Evolutionary conservation across 768 basidiomycete genomes (phyloP).

Genomic region (Tulasnella sp.): DNA sequence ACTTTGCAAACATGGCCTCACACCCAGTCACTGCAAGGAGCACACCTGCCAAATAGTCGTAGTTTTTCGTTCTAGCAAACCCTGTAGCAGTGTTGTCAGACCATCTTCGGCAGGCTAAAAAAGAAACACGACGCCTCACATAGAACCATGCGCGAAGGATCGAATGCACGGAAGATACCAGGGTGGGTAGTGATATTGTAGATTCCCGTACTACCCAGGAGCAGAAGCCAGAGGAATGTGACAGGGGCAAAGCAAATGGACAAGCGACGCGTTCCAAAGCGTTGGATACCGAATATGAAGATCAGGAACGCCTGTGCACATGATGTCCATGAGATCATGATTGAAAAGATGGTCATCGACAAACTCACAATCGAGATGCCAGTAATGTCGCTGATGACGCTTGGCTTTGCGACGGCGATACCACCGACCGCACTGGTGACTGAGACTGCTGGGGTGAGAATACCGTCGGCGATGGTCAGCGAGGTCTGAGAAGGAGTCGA

Average conservation of each 20-base stretch:
- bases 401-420: constrained; percentile 49
- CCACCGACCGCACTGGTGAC: constrained; percentile 58
- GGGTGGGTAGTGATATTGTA: constrained; percentile 45
- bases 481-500: constrained; percentile 53
- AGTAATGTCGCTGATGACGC: constrained; percentile 37
- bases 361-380: constrained; percentile 47
- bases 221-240: constrained; percentile 44
- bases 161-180: constrained; percentile 53
- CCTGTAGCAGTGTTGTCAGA: constrained; percentile 27
- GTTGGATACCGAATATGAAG: constrained; percentile 46
- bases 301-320: constrained; percentile 39
- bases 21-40: constrained; percentile 56
- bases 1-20: constrained; percentile 55
- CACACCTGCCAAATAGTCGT: constrained; percentile 50
- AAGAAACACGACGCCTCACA: constrained; percentile 30
- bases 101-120: not conserved
- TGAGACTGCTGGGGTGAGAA: constrained; percentile 58
- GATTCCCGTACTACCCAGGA: constrained; percentile 43
- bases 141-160: constrained; percentile 53
- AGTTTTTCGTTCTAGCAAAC: constrained; percentile 54
- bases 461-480: constrained; percentile 55
- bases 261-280: constrained; percentile 45
- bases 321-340: not conserved
- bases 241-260: constrained; percentile 47
- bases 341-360: not conserved